A percentile compares a stretch with the other conserved stretches of the same genome.
Evolutionary conservation across 2,329 filamentous ascomycete species (phyloP).

Genomic region (Cephalotrichum gorgonifer): DNA sequence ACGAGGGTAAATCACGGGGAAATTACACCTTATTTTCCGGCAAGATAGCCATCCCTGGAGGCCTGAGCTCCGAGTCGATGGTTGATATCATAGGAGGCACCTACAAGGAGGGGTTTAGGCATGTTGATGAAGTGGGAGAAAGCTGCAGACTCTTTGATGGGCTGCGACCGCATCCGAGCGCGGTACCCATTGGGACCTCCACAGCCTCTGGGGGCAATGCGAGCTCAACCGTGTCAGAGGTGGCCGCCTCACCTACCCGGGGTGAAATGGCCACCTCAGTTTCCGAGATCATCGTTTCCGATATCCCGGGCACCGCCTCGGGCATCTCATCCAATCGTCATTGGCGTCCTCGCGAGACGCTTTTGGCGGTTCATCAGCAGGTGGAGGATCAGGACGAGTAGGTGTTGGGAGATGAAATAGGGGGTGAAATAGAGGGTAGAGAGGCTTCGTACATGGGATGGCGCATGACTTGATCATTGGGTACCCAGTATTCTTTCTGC

Average conservation of each 20-base stretch:
- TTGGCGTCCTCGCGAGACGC: too few relatives aligned
- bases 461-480: too few relatives aligned
- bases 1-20: slow-evolving; percentile 32
- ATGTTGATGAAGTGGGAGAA: slow-evolving; percentile 29
- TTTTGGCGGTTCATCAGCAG: too few relatives aligned
- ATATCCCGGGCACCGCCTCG: slow-evolving; percentile 20
- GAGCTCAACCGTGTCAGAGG: slow-evolving; percentile 19
- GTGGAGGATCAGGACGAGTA: too few relatives aligned
- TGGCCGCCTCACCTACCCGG: slow-evolving; percentile 33
- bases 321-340: slow-evolving; percentile 16
- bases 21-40: slow-evolving; percentile 37
- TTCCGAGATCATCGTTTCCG: slow-evolving; percentile 9
- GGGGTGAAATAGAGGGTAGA: too few relatives aligned
- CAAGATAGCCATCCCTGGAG: slow-evolving; percentile 31
- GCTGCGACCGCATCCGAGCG: background rate
- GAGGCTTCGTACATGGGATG: too few relatives aligned
- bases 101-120: slow-evolving; percentile 37
- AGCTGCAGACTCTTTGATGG: slow-evolving; percentile 31
- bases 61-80: slow-evolving; percentile 30
- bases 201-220: too few relatives aligned
- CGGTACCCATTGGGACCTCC: too few relatives aligned
- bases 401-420: too few relatives aligned
- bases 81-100: slow-evolving; percentile 33
- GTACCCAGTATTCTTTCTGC: too few relatives aligned
- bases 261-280: slow-evolving; percentile 26